Evolutionary conservation across 2,329 filamentous ascomycete genomes (phyloP).

Genomic region (Colletotrichum eleusines): DNA sequence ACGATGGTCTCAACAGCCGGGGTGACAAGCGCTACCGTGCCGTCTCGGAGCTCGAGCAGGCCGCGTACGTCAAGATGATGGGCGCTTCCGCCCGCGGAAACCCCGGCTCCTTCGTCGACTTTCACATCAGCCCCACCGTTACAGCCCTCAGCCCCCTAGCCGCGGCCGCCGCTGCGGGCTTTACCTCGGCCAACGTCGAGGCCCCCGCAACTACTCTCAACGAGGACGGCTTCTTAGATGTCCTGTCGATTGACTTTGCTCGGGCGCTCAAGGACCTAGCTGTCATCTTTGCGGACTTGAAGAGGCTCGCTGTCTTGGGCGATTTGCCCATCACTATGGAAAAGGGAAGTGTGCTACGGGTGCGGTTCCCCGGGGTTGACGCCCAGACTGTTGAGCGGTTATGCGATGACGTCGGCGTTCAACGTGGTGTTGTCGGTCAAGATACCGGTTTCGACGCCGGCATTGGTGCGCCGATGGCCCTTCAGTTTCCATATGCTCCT

Average conservation of each 20-base stretch:
- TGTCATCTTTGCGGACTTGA: conserved; percentile 83
- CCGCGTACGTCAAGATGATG: conserved; percentile 76
- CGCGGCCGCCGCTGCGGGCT: conserved; percentile 61
- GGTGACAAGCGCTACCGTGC: conserved; percentile 85
- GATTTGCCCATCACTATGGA: conserved; percentile 86
- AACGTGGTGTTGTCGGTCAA: conserved; percentile 81
- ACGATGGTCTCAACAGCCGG: conserved; percentile 79
- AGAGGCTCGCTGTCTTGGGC: conserved; percentile 80
- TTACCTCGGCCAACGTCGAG: conserved; percentile 60
- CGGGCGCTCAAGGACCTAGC: conserved; percentile 87
- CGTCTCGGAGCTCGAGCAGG: conserved; percentile 80
- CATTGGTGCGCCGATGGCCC: conserved; percentile 77
- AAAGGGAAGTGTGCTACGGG: conserved; percentile 72
- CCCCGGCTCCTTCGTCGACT: conserved; percentile 89
- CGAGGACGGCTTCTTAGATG: conserved; percentile 84
- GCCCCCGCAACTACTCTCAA: conserved; percentile 73
- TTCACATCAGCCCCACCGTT: conserved; percentile 87
- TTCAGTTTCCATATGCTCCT: conserved; percentile 89
- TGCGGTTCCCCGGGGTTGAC: conserved; percentile 94
- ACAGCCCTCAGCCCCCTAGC: conserved; percentile 84
- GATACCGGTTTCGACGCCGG: conserved; percentile 79
- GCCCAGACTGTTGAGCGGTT: conserved; percentile 83
- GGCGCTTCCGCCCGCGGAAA: conserved; percentile 61
- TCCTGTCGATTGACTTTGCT: conserved; percentile 89
- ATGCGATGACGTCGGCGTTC: conserved; percentile 88